These are phyloP conservation scores for Botrytis tulipae DNA, from an alignment of 2,329 filamentous ascomycete species.

Conservation along the genomic window DNA sequence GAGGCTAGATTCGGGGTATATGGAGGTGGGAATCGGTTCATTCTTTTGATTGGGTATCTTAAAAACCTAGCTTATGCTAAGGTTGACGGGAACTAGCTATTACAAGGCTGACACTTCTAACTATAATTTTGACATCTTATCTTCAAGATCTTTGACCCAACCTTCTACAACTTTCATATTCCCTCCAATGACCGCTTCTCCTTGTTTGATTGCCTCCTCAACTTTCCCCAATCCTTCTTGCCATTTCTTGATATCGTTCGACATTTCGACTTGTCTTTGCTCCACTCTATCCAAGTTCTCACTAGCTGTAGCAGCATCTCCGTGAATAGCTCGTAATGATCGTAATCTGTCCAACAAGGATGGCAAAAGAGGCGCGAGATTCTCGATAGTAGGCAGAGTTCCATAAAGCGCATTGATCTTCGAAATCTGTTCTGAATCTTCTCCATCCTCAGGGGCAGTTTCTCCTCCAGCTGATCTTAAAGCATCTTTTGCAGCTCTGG, in stretches of 20 bases:
- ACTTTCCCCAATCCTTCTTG: constrained; percentile 75
- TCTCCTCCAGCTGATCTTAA: constrained; percentile 44
- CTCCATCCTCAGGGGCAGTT: constrained; percentile 46
- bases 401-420: constrained; percentile 93
- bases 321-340: constrained; percentile 80
- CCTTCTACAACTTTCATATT: constrained; percentile 84
- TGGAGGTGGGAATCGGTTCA: not conserved
- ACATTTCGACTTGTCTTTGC: constrained; percentile 76
- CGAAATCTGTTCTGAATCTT: constrained; percentile 68
- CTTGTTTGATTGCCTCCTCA: constrained; percentile 69
- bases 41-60: constrained; percentile 22
- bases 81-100: not conserved
- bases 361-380: constrained; percentile 78
- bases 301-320: constrained; percentile 78
- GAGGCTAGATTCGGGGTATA: constrained; percentile 15
- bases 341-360: constrained; percentile 81
- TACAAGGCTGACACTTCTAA: constrained; percentile 18
- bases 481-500: constrained; percentile 60
- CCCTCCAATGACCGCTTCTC: constrained; percentile 66
- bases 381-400: constrained; percentile 84
- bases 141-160: constrained; percentile 87
- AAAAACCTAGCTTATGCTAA: not conserved
- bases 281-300: constrained; percentile 77
- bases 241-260: constrained; percentile 82
- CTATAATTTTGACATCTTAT: constrained; percentile 59